These are phyloP conservation scores for Flaveria sonorensis DNA, from an alignment of 129 eudicot genomes.

Conservation along the genomic window DNA sequence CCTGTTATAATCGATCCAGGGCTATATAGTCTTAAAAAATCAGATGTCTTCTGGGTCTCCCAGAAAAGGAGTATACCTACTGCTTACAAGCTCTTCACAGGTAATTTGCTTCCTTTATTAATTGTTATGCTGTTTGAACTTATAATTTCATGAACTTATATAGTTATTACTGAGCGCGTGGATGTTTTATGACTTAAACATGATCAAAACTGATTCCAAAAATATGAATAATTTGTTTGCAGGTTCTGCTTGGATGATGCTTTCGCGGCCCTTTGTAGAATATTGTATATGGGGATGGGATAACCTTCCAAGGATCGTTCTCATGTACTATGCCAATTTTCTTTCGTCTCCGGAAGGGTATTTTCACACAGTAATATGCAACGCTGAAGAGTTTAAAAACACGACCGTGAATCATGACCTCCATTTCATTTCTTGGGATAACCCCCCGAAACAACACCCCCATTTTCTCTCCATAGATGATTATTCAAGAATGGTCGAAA, in stretches of 20 bases:
- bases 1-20: constrained; percentile 83
- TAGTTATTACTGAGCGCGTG: not conserved
- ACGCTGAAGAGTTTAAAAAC: constrained; percentile 61
- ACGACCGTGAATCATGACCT: constrained; percentile 84
- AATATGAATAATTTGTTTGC: not conserved
- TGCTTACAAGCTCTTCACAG: constrained; percentile 82
- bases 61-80: constrained; percentile 66
- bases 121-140: constrained; percentile 1
- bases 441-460: constrained; percentile 84
- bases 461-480: constrained; percentile 60
- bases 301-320: constrained; percentile 65
- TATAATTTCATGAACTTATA: not conserved
- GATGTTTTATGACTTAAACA: not conserved
- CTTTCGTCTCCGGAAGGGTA: constrained; percentile 86
- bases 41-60: constrained; percentile 69
- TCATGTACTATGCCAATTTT: constrained; percentile 83
- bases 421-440: constrained; percentile 84
- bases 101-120: constrained; percentile 29
- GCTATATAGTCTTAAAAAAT: constrained; percentile 58
- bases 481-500: constrained; percentile 61
- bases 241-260: constrained; percentile 97
- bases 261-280: constrained; percentile 72
- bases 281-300: constrained; percentile 87
- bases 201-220: not conserved
- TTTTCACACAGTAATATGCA: constrained; percentile 83